Conservation (phyloP, 768 basidiomycete genomes). For the Calocera viscosa region DNA sequence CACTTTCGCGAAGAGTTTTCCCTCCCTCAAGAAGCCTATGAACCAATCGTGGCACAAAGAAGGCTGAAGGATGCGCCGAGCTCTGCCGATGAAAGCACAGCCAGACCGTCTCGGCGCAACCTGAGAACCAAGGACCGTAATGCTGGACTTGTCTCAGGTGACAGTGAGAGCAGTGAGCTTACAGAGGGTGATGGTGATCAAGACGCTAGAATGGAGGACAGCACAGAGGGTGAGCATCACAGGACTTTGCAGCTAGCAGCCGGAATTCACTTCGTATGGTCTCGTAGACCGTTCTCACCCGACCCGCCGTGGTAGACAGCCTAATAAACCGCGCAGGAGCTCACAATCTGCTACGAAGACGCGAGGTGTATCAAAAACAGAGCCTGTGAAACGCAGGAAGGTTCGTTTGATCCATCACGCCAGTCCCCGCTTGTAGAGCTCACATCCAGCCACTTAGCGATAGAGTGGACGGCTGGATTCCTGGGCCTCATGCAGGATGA, state of each 20-base stretch:
- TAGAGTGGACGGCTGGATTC: too few species aligned
- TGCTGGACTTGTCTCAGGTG: slow-evolving; percentile 65
- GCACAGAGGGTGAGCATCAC: not conserved
- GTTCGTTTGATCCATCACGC: too few species aligned
- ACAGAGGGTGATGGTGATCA: slow-evolving; percentile 77
- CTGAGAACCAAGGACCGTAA: slow-evolving; percentile 36
- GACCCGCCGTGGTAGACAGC: not conserved
- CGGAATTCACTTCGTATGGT: not conserved
- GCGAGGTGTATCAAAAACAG: not conserved
- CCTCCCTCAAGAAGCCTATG: slow-evolving; percentile 25
- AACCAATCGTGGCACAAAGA: slow-evolving; percentile 26
- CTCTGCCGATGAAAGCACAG: slow-evolving; percentile 3
- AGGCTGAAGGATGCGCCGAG: slow-evolving; percentile 37
- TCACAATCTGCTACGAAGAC: not conserved
- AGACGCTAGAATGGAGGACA: not conserved
- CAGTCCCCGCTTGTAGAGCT: too few species aligned
- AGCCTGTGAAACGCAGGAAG: not conserved
- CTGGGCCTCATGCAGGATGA: too few species aligned
- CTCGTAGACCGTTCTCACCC: not conserved
- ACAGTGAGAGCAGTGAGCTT: slow-evolving; percentile 73
- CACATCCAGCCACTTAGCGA: too few species aligned
- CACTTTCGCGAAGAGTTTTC: slow-evolving; percentile 21
- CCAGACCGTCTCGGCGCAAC: not conserved
- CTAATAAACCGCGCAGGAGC: not conserved
- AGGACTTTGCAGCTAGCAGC: not conserved